Evolutionary conservation across 345 rosid species (phyloP), one percentile per base, ranked within the genome.

Genomic region (Brassica carinata): DNA sequence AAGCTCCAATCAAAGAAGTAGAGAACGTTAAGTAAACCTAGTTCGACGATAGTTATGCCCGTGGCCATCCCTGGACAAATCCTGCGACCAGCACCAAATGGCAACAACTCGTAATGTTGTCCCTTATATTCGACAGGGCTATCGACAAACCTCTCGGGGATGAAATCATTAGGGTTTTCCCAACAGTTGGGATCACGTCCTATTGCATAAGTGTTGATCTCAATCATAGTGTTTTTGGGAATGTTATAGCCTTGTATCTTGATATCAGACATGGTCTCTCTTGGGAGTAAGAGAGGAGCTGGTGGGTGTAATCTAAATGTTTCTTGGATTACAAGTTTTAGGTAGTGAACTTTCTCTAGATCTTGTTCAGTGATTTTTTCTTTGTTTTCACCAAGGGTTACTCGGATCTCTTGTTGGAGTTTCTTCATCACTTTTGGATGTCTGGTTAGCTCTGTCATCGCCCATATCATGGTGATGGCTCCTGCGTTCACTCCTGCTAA

Each of bases 21-120:
- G 33, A 85, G 79, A 40, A 86, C 75, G 70, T 88, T 86, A 2
- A 85, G 85, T 11, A 85, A 73, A 26, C 80, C 82, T 17, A 81
- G 19, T 27, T 85, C 89, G 18, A 85, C 73, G 2, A 66, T 77
- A 0, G 74, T 30, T 4, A 64, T 66, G 7, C 85, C 91, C 79
- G 89, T 72, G 10, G 85, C 30, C 5, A 87, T 61, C 5, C 73
- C 93, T 0, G 89, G 91, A 72, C 93, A 90, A 13, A 67, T 69
- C 85, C 93, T 85, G 23, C 90, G 77, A 3, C 91, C 94, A 10
- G 81, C 77, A 9, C 94, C 93, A 33, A 88, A 88, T 15, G 93
- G 87, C 64, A 88, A 72, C n/a, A 63, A 76, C 87, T 86, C 91
- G 5, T 73, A 89, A 71, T 79, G 57, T 18, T 84, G 87, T 53